Base-by-base conservation (phyloP, 2,329 filamentous ascomycete genomes). In the Penicillium hesseltinei region DNA sequence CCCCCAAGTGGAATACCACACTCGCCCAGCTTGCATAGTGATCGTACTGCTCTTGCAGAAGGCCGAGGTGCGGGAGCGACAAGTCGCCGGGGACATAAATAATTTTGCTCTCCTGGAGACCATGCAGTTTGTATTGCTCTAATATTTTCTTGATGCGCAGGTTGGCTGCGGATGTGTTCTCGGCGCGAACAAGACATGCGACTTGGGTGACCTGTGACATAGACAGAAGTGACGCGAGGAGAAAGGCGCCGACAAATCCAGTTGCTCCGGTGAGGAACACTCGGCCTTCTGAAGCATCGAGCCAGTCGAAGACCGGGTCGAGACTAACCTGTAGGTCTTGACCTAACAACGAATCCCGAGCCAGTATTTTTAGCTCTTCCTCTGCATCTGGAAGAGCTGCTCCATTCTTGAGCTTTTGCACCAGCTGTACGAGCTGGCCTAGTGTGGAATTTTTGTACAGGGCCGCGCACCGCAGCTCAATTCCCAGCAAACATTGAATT, bases 1-100 rank as follows among this genome's bases (percentile, higher is more conserved):
- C 63, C 5, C 48, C 63, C 1, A 61, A 29, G 40, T 65, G 63
- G 11, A 65, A 58, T 4, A 63, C 51, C 3, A 54, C 54, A 49
- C 57, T 58, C 5, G 45, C 33, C 23, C 40, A 17, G 5, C 4
- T 19, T 8, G 63, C 44, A 2, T 57, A 36, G 17, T 40, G 27
- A 9, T 25, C 4, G 17, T 55, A 60, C 2, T 55, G 40, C 6
- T 46, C 23, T 6, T 19, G 15, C 2, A 10, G 10, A 27, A 62
- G 46, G 5, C 59, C 59, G 2, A 65, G 42, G 10, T 40, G 19
- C 3, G 53, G 44, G 1, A 51, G 15, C 0, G 48, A 31, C 2
- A 65, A 40, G 38, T 62, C 40, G n/a, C 61, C 63, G 4, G 50
- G 1, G 36, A 57, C 19, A 0, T 17, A 36, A 15, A 15, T 42